phyloP scores from a whole-genome alignment of 345 rosid species.

The Salix brachista region DNA sequence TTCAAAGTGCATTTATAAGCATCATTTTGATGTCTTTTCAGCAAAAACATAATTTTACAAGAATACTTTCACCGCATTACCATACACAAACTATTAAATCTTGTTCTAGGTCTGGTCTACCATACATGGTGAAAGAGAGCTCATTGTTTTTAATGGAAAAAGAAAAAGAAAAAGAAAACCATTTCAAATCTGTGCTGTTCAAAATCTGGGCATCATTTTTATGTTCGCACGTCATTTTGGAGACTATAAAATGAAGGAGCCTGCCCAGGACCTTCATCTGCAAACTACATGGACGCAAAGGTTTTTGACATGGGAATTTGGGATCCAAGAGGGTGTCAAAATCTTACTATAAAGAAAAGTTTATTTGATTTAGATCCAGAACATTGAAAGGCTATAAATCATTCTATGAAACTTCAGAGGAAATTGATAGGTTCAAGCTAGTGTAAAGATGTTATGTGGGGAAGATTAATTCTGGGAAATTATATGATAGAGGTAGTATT shows the following conservation, averaged over 20 bases:
- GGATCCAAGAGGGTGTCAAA: background rate
- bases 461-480: background rate
- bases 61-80: no score
- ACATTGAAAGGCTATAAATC: background rate
- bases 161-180: background rate
- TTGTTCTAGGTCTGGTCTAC: background rate
- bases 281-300: background rate
- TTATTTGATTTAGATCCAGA: background rate
- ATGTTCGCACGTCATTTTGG: background rate
- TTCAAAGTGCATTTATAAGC: no score
- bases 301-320: background rate
- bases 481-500: background rate
- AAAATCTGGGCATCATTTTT: background rate
- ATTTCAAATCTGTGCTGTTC: background rate
- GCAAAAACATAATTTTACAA: no score
- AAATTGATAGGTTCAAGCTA: background rate
- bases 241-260: background rate
- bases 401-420: background rate
- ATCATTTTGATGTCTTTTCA: no score
- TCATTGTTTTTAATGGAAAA: background rate
- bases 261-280: background rate
- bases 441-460: background rate
- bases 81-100: background rate
- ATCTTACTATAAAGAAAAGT: background rate
- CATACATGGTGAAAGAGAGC: background rate